Evolutionary conservation across 805 yeast genomes (phyloP).

Genomic region (Ogataea pilisensis): DNA sequence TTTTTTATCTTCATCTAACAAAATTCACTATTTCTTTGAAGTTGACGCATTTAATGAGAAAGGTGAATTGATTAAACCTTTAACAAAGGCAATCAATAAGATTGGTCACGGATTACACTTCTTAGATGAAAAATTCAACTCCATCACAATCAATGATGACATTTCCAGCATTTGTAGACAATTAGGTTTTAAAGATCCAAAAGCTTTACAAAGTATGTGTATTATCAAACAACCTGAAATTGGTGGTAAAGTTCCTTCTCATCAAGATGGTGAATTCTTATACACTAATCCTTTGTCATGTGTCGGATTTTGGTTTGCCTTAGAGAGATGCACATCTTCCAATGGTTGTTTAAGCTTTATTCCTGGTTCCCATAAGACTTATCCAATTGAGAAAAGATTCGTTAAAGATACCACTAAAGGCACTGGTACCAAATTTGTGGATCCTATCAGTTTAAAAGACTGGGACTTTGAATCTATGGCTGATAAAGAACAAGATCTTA

Average conservation of each 20-base stretch:
- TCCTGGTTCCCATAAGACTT: conserved; percentile 66
- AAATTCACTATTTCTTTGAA: conserved; percentile 66
- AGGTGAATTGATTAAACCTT: conserved; percentile 50
- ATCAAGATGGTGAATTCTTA: conserved; percentile 70
- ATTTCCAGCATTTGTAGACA: conserved; percentile 48
- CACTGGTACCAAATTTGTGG: conserved; percentile 55
- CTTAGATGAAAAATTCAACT: conserved; percentile 44
- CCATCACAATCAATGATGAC: conserved; percentile 47
- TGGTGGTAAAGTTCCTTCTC: conserved; percentile 72
- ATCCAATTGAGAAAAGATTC: conserved; percentile 57
- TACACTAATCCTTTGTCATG: conserved; percentile 70
- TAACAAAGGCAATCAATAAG: conserved; percentile 62
- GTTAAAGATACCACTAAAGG: conserved; percentile 47
- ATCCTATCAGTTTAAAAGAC: conserved; percentile 20
- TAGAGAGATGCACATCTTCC: conserved; percentile 61
- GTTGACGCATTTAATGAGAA: conserved; percentile 56
- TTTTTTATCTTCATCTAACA: conserved; percentile 65
- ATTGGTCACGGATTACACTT: conserved; percentile 76
- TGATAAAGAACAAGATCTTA: conserved; percentile 20
- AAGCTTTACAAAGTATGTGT: conserved; percentile 74
- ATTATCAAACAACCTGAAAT: conserved; percentile 75
- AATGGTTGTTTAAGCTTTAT: conserved; percentile 69
- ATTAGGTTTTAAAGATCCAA: conserved; percentile 56
- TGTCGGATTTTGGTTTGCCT: conserved; percentile 77
- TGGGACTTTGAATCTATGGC: conserved; percentile 18